Percentiles rank a stretch among this genome's conserved stretches.
Evolutionary conservation across 176 grass and related monocot species (phyloP).

Genomic region (Oryza nivara): DNA sequence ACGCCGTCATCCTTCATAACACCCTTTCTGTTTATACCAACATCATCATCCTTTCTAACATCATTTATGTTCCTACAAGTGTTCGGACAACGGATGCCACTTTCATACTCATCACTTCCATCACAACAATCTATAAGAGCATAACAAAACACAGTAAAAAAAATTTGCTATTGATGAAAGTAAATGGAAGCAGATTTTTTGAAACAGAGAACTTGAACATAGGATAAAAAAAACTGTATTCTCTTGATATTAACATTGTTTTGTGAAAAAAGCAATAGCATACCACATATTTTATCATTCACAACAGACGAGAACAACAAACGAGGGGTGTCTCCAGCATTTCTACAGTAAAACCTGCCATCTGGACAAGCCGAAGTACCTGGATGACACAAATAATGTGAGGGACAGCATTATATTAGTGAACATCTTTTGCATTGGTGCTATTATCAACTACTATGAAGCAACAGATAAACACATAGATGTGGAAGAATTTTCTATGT

Average conservation of each 20-base stretch:
- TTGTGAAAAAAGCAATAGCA: constrained; percentile 31
- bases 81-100: constrained; percentile 71
- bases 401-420: background rate
- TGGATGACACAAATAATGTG: constrained; percentile 34
- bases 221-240: background rate
- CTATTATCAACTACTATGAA: constrained; percentile 1
- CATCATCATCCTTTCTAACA: constrained; percentile 40
- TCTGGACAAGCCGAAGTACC: constrained; percentile 95
- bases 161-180: constrained; percentile 25
- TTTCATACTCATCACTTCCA: constrained; percentile 91
- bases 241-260: constrained; percentile 7
- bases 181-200: background rate
- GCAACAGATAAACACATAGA: constrained; percentile 1
- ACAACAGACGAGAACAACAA: constrained; percentile 89
- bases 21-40: background rate
- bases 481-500: background rate
- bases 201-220: background rate
- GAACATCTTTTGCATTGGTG: background rate
- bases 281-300: constrained; percentile 96
- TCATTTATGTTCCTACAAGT: constrained; percentile 59
- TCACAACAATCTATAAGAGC: constrained; percentile 84
- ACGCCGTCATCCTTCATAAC: constrained; percentile 8
- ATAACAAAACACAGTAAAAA: background rate
- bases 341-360: constrained; percentile 87
- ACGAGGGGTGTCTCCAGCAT: constrained; percentile 68